Evolutionary conservation across 345 rosid genomes (phyloP).

Genomic region (Rhodomyrtus tomentosa): DNA sequence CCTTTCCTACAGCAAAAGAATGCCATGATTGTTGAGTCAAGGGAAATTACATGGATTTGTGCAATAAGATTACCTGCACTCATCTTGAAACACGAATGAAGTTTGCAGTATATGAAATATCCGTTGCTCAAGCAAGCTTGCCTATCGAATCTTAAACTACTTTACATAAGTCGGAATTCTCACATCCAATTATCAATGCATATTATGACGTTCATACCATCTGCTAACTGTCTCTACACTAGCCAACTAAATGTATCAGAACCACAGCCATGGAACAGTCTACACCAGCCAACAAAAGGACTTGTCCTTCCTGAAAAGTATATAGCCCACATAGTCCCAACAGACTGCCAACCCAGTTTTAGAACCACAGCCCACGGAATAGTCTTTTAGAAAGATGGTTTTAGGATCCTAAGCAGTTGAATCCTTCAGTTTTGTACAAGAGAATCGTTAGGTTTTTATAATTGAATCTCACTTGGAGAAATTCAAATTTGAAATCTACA

Average conservation of each 20-base stretch:
- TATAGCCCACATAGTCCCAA: background rate
- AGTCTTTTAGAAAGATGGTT: background rate
- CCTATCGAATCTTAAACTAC: background rate
- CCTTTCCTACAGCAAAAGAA: slow-evolving; percentile 32
- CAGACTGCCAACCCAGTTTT: background rate
- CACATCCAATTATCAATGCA: background rate
- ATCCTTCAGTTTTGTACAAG: background rate
- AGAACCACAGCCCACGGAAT: background rate
- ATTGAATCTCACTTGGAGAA: background rate
- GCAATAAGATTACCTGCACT: background rate
- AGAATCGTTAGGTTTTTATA: background rate
- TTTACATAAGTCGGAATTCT: background rate
- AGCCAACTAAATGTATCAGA: background rate
- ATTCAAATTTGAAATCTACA: background rate
- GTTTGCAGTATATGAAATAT: background rate
- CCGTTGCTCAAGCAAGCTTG: background rate
- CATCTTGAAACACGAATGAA: background rate
- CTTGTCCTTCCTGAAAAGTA: background rate
- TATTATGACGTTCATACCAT: background rate
- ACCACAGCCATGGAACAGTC: background rate
- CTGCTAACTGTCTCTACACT: background rate
- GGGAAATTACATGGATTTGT: background rate
- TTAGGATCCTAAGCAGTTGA: background rate
- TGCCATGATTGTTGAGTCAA: background rate
- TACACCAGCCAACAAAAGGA: background rate